Conservation (phyloP, 805 yeast genomes). For the Lipomyces starkeyi region DNA sequence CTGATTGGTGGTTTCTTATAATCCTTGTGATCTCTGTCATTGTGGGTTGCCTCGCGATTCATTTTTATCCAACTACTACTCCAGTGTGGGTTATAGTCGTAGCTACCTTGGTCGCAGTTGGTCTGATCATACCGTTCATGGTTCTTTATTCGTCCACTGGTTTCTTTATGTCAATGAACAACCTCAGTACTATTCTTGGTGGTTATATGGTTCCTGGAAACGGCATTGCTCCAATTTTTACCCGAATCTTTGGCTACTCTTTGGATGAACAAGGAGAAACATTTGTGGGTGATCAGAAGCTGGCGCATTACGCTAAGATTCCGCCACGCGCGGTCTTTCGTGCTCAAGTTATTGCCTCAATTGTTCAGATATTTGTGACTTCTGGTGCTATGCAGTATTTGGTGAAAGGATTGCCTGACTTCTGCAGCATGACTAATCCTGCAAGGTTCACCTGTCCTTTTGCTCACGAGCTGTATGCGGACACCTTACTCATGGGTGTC, state of each 20-base stretch:
- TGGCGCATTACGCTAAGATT: conserved; percentile 67
- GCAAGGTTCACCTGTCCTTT: conserved; percentile 57
- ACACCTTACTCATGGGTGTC: conserved; percentile 67
- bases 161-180: conserved; percentile 62
- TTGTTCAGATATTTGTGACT: conserved; percentile 51
- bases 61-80: conserved; percentile 50
- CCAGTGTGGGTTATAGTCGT: conserved; percentile 64
- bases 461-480: conserved; percentile 56
- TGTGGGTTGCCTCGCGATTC: conserved; percentile 49
- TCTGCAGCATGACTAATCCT: conserved; percentile 53
- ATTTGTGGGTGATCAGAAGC: conserved; percentile 61
- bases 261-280: conserved; percentile 60
- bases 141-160: conserved; percentile 68
- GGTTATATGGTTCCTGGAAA: conserved; percentile 68
- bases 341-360: conserved; percentile 54
- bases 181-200: conserved; percentile 63
- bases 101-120: conserved; percentile 59
- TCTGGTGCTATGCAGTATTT: conserved; percentile 49
- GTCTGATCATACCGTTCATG: conserved; percentile 65
- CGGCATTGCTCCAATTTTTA: conserved; percentile 65
- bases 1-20: conserved; percentile 66
- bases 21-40: conserved; percentile 56
- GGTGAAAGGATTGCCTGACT: conserved; percentile 41
- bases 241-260: conserved; percentile 64
- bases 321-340: conserved; percentile 65